phyloP scores from a whole-genome alignment of 169 alveolate species.

The Plasmodium coatneyi region DNA sequence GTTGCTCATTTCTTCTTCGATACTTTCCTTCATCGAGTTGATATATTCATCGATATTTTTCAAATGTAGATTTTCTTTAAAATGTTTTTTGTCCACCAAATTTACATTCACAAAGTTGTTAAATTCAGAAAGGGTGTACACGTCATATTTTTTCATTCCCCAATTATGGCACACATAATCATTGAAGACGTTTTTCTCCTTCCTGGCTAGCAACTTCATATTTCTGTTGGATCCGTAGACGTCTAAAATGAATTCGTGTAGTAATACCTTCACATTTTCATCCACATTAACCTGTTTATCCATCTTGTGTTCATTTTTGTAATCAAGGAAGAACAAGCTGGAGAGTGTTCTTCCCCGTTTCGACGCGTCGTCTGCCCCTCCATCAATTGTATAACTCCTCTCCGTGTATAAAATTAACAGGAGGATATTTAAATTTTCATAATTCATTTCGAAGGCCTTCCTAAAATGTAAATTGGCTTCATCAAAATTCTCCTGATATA shows the following conservation, averaged over 20 bases:
- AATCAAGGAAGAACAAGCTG: constrained; percentile 46
- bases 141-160: constrained; percentile 59
- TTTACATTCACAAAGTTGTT: constrained; percentile 44
- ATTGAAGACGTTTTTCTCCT: constrained; percentile 44
- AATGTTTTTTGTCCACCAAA: not conserved
- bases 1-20: not conserved
- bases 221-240: constrained; percentile 68
- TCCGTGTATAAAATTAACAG: constrained; percentile 54
- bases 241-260: constrained; percentile 64
- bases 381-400: not conserved
- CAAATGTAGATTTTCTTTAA: constrained; percentile 15
- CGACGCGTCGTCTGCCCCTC: not conserved
- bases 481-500: constrained; percentile 20
- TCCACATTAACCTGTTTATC: constrained; percentile 18
- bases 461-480: constrained; percentile 48
- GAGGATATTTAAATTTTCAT: constrained; percentile 42
- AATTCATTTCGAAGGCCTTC: constrained; percentile 50
- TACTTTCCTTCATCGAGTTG: not conserved
- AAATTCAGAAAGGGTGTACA: constrained; percentile 48
- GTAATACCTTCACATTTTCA: constrained; percentile 10
- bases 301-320: constrained; percentile 49
- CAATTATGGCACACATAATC: constrained; percentile 59
- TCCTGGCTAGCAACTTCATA: constrained; percentile 29
- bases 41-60: constrained; percentile 1
- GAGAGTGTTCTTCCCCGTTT: not conserved